Evolutionary conservation across 768 basidiomycete species (phyloP).

Genomic region (Pulveroboletus sp.): DNA sequence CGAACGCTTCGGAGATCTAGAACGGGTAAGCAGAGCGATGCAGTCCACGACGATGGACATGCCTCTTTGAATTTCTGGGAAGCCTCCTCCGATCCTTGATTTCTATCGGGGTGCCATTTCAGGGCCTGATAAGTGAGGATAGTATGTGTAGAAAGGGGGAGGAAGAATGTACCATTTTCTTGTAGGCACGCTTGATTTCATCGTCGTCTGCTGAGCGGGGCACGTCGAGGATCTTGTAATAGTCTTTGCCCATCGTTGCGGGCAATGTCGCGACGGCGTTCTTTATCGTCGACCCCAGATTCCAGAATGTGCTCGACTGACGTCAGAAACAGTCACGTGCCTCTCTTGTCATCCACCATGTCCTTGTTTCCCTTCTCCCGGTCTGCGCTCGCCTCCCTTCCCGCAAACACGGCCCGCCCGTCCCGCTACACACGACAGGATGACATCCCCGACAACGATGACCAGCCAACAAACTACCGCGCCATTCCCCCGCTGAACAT

Average conservation of each 20-base stretch:
- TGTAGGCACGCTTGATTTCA: conserved; percentile 92
- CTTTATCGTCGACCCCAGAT: too few relatives aligned
- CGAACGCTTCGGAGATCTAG: conserved; percentile 93
- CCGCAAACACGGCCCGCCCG: conserved; percentile 35
- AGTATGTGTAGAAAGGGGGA: background rate
- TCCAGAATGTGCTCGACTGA: conserved; percentile 35
- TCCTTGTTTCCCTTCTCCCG: conserved; percentile 68
- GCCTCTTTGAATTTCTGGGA: conserved; percentile 92
- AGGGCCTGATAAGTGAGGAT: conserved; percentile 50
- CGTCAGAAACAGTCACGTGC: conserved; percentile 23
- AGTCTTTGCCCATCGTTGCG: conserved; percentile 72
- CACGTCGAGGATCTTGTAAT: conserved; percentile 83
- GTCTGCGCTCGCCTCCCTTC: conserved; percentile 52
- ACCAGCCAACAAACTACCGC: conserved; percentile 69
- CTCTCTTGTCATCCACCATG: conserved; percentile 4
- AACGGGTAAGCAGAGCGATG: background rate
- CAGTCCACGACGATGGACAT: conserved; percentile 4
- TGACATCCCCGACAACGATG: conserved; percentile 70
- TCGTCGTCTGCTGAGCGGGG: conserved; percentile 73
- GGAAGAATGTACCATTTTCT: conserved; percentile 70
- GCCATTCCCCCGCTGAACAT: conserved; percentile 71
- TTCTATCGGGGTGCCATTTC: conserved; percentile 96
- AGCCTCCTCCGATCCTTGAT: conserved; percentile 81
- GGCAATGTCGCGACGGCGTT: too few relatives aligned
- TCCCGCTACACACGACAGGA: conserved; percentile 66